Evolutionary conservation across 78 protist genomes (phyloP).

Genomic region (Andalucia godoyi): DNA sequence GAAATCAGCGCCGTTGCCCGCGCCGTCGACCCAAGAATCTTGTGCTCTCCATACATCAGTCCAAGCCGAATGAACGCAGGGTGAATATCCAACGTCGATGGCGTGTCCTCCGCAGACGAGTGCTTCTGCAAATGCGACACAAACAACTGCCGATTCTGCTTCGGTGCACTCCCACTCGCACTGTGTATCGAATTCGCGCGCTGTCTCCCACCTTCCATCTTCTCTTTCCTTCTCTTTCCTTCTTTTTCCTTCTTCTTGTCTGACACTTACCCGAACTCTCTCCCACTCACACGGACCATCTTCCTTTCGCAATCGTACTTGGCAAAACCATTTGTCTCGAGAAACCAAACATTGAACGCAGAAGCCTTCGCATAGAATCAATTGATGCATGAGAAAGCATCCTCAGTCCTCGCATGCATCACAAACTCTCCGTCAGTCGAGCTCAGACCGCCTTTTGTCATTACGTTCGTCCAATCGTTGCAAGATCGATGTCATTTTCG

Average conservation of each 20-base stretch:
- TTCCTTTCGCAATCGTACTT: too few species aligned
- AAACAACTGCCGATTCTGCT: background rate
- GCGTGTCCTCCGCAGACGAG: too few species aligned
- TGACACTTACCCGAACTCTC: background rate
- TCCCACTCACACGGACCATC: too few species aligned
- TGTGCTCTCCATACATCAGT: slow-evolving; percentile 25
- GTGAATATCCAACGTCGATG: background rate
- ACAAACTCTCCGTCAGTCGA: too few species aligned
- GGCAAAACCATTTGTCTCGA: too few species aligned
- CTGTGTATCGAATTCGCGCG: background rate
- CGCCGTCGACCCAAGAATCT: slow-evolving; percentile 55
- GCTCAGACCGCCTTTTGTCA: too few species aligned
- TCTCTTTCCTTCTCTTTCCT: background rate
- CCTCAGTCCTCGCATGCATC: too few species aligned
- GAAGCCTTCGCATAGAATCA: too few species aligned
- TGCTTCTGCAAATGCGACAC: background rate
- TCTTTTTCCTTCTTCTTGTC: background rate
- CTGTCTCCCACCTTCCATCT: background rate
- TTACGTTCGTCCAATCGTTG: too few species aligned
- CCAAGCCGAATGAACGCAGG: background rate
- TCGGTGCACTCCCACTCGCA: background rate
- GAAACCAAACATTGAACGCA: too few species aligned
- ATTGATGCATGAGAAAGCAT: too few species aligned
- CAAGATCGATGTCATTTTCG: too few species aligned
- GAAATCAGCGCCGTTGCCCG: slow-evolving; percentile 64